phyloP scores from a whole-genome alignment of 768 basidiomycete genomes.

The Candolleomyces efflorescens region DNA sequence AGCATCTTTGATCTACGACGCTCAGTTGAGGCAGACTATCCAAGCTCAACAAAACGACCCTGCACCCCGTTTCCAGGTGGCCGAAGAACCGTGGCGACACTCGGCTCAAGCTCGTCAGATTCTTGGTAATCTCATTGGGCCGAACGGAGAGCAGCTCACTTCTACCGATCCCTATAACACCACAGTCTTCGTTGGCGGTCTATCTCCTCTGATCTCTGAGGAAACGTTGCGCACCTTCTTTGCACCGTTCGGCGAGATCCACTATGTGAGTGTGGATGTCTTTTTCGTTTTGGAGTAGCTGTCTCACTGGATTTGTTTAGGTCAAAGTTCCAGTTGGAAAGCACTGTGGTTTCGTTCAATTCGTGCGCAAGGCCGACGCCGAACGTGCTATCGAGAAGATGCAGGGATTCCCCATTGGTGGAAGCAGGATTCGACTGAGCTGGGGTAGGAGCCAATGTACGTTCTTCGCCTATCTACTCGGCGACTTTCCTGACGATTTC shows the following conservation, averaged over 20 bases:
- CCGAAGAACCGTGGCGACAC: slow-evolving; percentile 82
- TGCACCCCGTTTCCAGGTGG: slow-evolving; percentile 52
- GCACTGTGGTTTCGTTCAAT: slow-evolving; percentile 95
- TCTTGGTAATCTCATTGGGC: slow-evolving; percentile 78
- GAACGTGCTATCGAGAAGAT: slow-evolving; percentile 93
- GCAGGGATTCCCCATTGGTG: slow-evolving; percentile 95
- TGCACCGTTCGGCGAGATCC: slow-evolving; percentile 88
- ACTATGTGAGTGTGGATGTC: slow-evolving; percentile 60
- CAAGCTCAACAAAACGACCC: slow-evolving; percentile 29
- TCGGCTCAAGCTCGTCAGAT: slow-evolving; percentile 81
- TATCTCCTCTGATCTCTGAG: slow-evolving; percentile 85
- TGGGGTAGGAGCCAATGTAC: slow-evolving; percentile 94
- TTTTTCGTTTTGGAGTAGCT: slow-evolving; percentile 7
- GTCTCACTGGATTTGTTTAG: slow-evolving; percentile 30
- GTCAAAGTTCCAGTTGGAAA: slow-evolving; percentile 97
- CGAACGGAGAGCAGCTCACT: slow-evolving; percentile 81
- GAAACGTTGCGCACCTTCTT: slow-evolving; percentile 91
- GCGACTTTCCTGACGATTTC: slow-evolving; percentile 5
- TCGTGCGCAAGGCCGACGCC: slow-evolving; percentile 87
- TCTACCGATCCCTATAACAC: slow-evolving; percentile 95
- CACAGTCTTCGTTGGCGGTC: slow-evolving; percentile 90
- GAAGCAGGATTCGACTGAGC: slow-evolving; percentile 84
- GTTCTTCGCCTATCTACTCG: slow-evolving; percentile 19
- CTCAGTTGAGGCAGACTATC: slow-evolving; percentile 26
- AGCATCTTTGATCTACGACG: slow-evolving; percentile 38